A percentile compares a stretch with the other conserved stretches of the same genome.
Evolutionary conservation across 208 protist genomes (phyloP).

Genomic region (Trypanosomatidae sp.): DNA sequence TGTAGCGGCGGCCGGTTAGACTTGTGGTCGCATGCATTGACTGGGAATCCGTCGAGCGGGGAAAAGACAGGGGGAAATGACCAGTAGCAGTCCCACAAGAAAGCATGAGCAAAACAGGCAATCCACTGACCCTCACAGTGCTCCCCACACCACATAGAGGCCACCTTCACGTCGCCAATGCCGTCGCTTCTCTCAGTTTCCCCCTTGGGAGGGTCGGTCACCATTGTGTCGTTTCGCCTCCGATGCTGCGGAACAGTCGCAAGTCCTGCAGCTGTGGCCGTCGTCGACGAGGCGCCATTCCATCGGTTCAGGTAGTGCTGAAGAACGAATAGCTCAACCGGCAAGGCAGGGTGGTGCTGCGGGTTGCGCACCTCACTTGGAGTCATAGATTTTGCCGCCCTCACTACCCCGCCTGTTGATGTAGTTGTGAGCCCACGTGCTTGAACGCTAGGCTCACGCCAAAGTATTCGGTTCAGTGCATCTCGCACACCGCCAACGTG

Average conservation of each 20-base stretch:
- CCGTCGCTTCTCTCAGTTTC: neutral
- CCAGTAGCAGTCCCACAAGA: conserved; percentile 64
- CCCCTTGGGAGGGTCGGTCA: neutral
- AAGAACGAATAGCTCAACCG: conserved; percentile 57
- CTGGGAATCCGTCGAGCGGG: neutral
- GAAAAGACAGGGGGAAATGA: conserved; percentile 10
- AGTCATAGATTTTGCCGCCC: neutral
- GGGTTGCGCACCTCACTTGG: neutral
- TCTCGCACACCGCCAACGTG: conserved; percentile 31
- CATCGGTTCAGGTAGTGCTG: conserved; percentile 28
- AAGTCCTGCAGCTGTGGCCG: neutral
- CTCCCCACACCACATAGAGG: conserved; percentile 47
- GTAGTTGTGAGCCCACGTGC: no score
- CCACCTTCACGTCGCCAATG: neutral
- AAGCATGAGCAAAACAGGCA: conserved; percentile 44
- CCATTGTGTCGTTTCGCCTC: neutral
- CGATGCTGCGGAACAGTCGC: neutral
- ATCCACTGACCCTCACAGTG: conserved; percentile 85
- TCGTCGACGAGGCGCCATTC: conserved; percentile 8
- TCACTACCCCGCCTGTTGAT: neutral
- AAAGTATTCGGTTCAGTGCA: conserved; percentile 35
- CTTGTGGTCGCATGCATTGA: neutral
- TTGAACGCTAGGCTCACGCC: conserved; percentile 31
- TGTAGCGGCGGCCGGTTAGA: neutral
- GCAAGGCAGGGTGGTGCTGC: conserved; percentile 14